A percentile compares a stretch with the other conserved stretches of the same genome.
phyloP scores from a whole-genome alignment of 1,139 yeast genomes.

The Debaryomyces robertsiae region DNA sequence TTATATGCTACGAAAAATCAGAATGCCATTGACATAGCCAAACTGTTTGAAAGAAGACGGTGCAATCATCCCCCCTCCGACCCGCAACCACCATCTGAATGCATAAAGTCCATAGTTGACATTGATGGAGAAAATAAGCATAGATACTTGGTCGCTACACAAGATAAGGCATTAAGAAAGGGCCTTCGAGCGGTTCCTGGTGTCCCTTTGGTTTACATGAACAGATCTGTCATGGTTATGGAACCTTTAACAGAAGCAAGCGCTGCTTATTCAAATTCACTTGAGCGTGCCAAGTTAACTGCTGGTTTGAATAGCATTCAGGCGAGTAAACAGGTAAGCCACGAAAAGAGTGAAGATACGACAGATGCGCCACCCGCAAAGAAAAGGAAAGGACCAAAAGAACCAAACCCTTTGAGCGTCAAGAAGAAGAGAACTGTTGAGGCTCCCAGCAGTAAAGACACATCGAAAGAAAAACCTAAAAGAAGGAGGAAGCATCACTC shows the following conservation, averaged over 20 bases:
- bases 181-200: conserved; percentile 79
- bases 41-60: conserved; percentile 73
- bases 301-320: conserved; percentile 71
- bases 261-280: conserved; percentile 49
- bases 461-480: conserved; percentile 26
- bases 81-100: conserved; percentile 71
- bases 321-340: conserved; percentile 29
- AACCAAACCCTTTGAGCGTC: conserved; percentile 81
- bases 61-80: conserved; percentile 61
- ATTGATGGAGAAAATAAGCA: conserved; percentile 81
- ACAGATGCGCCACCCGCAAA: conserved; percentile 29
- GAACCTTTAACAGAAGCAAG: conserved; percentile 87
- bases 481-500: conserved; percentile 41
- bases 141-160: conserved; percentile 86
- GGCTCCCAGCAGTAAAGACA: conserved; percentile 10
- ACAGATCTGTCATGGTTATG: conserved; percentile 92
- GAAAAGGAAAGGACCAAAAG: conserved; percentile 71
- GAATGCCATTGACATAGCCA: conserved; percentile 76
- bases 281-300: conserved; percentile 68
- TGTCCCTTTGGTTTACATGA: conserved; percentile 83
- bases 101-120: conserved; percentile 71
- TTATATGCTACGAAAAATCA: conserved; percentile 73
- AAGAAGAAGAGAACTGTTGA: conserved; percentile 58
- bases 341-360: conserved; percentile 20
- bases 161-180: conserved; percentile 68